Evolutionary conservation across 1,284 basidiomycete genomes (phyloP), one percentile per base, ranked within the genome.

Genomic region (Sporisorium sorghi): DNA sequence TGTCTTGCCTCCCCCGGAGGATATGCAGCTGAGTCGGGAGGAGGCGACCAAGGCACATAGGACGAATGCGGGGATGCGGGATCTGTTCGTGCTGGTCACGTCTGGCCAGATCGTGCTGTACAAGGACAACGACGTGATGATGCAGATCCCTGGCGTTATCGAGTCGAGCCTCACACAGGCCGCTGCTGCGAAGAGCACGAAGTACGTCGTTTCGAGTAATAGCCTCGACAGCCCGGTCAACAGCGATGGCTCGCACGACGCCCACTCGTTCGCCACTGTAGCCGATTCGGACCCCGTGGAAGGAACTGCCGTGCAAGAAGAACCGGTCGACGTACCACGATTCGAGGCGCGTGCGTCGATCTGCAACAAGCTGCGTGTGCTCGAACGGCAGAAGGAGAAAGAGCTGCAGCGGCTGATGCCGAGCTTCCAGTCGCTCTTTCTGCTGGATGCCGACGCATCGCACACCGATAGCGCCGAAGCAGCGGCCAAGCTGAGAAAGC

Each of bases 81-180:
- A 71, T 6, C 33, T 78, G 52, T 76, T 54, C 53, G 60, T 70
- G 3, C 58, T 78, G 26, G 51, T 60, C 26, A 53, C 62, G 0
- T 48, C 66, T 3, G 76, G 76, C 7, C 35, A 59, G 24, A 44
- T 76, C 42, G 58, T 65, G 14, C 35, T 62, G 12, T 65, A 30
- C 56, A 63, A 58, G n/a, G 61, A 64, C 2, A 56, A 58, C 43
- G 76, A 78, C 30, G 68, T 78, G 19, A 76, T 73, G 69, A 60
- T 78, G 12, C 58, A 61, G 40, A 63, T 78, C 17, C 69, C 70
- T 3, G 19, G 23, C 9, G 37, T 76, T 11, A 63, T 78, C 44
- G 62, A 64, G 21, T 10, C 52, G 2, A 17, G 42, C 1, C 58
- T 76, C 12, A 42, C 61, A 1, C 37, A 44, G 1, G 37, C 28